phyloP scores from a whole-genome alignment of 176 grass and related monocot genomes.

The Saccharum spontaneum region DNA sequence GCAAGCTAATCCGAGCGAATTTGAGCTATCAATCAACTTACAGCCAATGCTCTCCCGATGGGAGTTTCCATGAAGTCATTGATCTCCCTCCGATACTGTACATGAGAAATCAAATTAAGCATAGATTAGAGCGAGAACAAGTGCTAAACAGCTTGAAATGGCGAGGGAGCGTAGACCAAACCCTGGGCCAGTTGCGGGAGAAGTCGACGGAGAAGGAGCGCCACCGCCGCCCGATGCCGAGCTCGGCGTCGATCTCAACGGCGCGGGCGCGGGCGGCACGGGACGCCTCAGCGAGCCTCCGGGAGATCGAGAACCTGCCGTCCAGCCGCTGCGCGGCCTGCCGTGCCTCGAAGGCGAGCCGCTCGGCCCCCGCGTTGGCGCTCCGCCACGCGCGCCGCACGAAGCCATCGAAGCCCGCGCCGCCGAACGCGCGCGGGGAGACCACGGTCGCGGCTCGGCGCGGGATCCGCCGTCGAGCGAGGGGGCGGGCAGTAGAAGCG shows the following conservation, averaged over 20 bases:
- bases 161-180: conserved; percentile 15
- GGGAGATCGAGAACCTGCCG: conserved; percentile 50
- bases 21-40: conserved; percentile 51
- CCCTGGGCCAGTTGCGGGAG: conserved; percentile 91
- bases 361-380: conserved; percentile 83
- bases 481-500: not conserved
- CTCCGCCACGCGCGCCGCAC: conserved; percentile 70
- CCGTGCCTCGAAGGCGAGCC: conserved; percentile 67
- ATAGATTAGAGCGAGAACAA: not conserved
- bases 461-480: not conserved
- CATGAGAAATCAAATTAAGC: conserved; percentile 31
- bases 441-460: conserved; percentile 21
- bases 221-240: conserved; percentile 74
- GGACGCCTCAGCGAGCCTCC: conserved; percentile 55
- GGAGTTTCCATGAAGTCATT: conserved; percentile 65
- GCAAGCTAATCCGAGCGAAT: not conserved
- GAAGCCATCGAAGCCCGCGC: conserved; percentile 66
- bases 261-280: conserved; percentile 54
- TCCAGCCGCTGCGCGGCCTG: conserved; percentile 67
- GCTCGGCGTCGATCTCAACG: conserved; percentile 73
- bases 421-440: conserved; percentile 63
- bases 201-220: conserved; percentile 87
- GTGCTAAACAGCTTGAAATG: not conserved
- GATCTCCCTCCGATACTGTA: conserved; percentile 82
- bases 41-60: conserved; percentile 62